Conservation (phyloP, 306 rosid genomes). For the Casuarina cunninghamiana region DNA sequence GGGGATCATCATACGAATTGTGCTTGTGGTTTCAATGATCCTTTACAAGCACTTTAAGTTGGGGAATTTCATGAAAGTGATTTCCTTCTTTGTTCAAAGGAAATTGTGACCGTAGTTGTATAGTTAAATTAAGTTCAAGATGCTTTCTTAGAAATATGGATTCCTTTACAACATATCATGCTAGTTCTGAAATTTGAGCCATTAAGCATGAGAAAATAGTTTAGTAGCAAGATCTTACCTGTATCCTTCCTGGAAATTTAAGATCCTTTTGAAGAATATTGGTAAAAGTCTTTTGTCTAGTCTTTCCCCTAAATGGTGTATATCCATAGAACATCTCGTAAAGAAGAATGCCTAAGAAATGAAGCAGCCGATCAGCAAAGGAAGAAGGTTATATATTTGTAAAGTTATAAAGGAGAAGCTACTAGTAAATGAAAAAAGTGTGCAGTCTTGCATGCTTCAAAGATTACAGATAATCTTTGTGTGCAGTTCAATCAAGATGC, state of each 20-base stretch:
- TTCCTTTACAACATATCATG: not conserved
- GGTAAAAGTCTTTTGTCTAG: constrained; percentile 89
- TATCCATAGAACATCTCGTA: constrained; percentile 93
- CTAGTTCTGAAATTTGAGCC: not conserved
- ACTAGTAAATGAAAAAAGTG: not conserved
- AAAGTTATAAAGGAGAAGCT: not conserved
- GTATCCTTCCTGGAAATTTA: constrained; percentile 78
- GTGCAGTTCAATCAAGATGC: not conserved
- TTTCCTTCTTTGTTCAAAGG: not conserved
- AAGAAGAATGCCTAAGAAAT: constrained; percentile 65
- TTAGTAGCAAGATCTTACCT: constrained; percentile 41
- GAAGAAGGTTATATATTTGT: not conserved
- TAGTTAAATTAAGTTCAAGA: not conserved
- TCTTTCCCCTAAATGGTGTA: constrained; percentile 91
- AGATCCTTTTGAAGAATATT: constrained; percentile 96
- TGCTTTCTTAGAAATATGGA: not conserved
- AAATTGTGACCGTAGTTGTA: not conserved
- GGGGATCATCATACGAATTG: not conserved
- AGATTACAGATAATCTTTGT: not conserved
- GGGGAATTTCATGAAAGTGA: not conserved
- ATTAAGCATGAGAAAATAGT: not conserved
- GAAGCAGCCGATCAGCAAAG: constrained; percentile 10
- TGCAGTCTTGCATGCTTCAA: not conserved
- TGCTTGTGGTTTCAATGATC: not conserved
- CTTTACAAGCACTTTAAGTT: not conserved